Percentiles rank a stretch among this genome's conserved stretches.
Evolutionary conservation across 441 rosid genomes (phyloP).

Genomic region (Bruguiera hainesii): DNA sequence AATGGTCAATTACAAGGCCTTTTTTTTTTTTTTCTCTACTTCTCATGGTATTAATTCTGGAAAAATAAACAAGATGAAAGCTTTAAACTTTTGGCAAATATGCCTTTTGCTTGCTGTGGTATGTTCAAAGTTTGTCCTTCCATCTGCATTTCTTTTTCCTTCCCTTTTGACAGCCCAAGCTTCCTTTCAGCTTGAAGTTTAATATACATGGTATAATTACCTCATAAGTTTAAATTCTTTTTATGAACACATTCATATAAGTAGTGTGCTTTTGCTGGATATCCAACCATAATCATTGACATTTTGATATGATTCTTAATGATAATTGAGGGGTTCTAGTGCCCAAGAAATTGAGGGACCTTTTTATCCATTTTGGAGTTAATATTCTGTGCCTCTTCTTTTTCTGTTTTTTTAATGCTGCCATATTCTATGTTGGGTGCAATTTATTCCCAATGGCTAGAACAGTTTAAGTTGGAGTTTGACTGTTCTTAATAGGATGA

Average conservation of each 20-base stretch:
- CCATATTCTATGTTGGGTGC: background rate
- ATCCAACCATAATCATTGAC: too few species aligned
- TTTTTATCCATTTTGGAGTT: too few species aligned
- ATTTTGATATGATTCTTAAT: too few species aligned
- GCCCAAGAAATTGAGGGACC: too few species aligned
- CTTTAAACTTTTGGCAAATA: background rate
- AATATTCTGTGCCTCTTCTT: too few species aligned
- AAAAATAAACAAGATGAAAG: background rate
- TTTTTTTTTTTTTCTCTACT: background rate
- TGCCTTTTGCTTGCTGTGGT: background rate
- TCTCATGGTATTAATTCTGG: background rate
- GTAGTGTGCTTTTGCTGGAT: too few species aligned
- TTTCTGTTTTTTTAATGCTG: background rate
- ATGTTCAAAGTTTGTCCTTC: background rate
- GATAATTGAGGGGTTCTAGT: too few species aligned
- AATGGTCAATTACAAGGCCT: background rate
- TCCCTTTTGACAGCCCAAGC: too few species aligned
- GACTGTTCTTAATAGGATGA: slow-evolving; percentile 59
- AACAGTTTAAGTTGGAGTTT: background rate
- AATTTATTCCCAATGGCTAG: background rate
- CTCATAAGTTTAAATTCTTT: too few species aligned
- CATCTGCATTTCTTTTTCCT: background rate
- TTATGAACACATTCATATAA: too few species aligned
- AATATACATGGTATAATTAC: background rate
- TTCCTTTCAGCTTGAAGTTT: background rate